These are phyloP conservation scores for Silene coronaria DNA, from an alignment of 179 eudicot species.

Conservation along the genomic window DNA sequence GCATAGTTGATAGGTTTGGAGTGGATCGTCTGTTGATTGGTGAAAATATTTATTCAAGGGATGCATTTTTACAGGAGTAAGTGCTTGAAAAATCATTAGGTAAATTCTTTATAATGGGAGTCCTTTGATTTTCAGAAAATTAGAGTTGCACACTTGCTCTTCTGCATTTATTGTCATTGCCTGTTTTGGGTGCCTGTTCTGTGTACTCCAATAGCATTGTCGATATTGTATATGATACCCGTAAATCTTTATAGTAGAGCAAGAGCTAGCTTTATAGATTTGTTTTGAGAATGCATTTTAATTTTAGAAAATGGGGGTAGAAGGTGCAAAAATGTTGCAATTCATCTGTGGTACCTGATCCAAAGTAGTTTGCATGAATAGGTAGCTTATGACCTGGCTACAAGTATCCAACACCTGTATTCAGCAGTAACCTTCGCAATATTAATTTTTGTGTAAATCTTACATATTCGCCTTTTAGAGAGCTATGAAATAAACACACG, in stretches of 20 bases:
- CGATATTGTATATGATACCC: no score
- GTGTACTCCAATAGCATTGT: no score
- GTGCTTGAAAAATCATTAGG: neutral
- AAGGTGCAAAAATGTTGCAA: no score
- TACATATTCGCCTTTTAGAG: neutral
- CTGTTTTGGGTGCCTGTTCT: neutral
- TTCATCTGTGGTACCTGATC: no score
- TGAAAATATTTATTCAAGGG: neutral
- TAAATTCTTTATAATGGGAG: neutral
- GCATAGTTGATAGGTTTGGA: neutral
- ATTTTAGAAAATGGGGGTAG: no score
- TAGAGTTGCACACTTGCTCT: neutral
- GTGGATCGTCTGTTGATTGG: neutral
- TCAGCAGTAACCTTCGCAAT: neutral
- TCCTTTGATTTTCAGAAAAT: neutral
- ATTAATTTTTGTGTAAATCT: neutral
- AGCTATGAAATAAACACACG: neutral
- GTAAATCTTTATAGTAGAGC: no score
- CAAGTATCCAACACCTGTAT: neutral
- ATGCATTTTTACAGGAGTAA: neutral
- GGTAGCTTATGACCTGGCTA: neutral
- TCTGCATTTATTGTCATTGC: neutral
- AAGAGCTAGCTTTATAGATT: no score
- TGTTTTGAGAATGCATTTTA: no score
- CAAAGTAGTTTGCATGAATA: no score